Percentiles rank a stretch among this genome's conserved stretches.
Evolutionary conservation across 768 basidiomycete species (phyloP).

Genomic region (Trametes punicea): DNA sequence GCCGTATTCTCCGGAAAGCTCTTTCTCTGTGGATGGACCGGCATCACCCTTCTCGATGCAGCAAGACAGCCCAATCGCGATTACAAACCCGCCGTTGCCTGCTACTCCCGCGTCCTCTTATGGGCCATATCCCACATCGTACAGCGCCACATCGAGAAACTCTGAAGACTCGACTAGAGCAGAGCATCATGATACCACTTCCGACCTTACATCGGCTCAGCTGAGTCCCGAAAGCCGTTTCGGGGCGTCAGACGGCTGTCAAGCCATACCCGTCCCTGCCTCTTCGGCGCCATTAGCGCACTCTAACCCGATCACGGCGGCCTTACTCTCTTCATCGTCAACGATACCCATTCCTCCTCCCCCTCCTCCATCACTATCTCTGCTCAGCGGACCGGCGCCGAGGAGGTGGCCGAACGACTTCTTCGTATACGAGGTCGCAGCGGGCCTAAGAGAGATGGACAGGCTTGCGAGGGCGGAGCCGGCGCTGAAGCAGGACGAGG

Average conservation of each 20-base stretch:
- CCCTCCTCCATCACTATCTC: slow-evolving; percentile 22
- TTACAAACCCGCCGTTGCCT: too few species aligned
- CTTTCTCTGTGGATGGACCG: neutral
- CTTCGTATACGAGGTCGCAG: slow-evolving; percentile 60
- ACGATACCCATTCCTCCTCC: slow-evolving; percentile 1
- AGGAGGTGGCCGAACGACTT: slow-evolving; percentile 80
- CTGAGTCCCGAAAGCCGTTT: too few species aligned
- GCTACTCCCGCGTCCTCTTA: too few species aligned
- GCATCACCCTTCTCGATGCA: neutral
- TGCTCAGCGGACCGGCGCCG: slow-evolving; percentile 46
- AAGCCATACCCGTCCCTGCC: too few species aligned
- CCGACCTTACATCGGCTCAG: too few species aligned
- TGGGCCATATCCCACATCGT: too few species aligned
- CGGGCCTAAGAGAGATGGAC: slow-evolving; percentile 55
- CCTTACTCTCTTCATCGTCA: neutral
- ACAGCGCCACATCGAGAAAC: too few species aligned
- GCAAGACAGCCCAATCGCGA: neutral
- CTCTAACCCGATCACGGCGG: neutral
- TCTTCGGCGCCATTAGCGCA: neutral
- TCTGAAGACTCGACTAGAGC: too few species aligned
- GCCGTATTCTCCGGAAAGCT: neutral
- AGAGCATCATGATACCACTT: too few species aligned
- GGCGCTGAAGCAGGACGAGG: slow-evolving; percentile 56
- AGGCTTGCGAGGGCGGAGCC: slow-evolving; percentile 33
- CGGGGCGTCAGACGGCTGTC: too few species aligned